Base-by-base conservation (phyloP, 495 filamentous ascomycete species). In the Letharia lupina region DNA sequence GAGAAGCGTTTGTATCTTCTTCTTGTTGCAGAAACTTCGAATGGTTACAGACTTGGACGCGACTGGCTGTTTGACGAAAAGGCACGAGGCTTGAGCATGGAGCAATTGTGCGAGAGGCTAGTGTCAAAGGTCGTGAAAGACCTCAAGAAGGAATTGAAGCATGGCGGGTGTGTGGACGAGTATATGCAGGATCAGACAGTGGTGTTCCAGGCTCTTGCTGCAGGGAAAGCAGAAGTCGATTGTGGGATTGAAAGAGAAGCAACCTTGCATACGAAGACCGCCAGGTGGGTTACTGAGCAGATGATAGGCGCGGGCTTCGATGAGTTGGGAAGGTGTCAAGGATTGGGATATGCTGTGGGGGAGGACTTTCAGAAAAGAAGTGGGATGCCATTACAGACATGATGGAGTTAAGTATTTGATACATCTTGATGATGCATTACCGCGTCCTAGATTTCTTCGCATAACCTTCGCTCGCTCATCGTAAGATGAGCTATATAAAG, bases 111-210 rank as follows among this genome's bases (percentile, higher is more conserved):
- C 61, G 20, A 62, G 44, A 65, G 65, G 13, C 62, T 87, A 44
- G 79, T 79, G 8, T 69, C 79, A 13, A 64, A 74, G 44, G 83
- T 90, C 33, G 78, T 85, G n/a, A 77, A 76, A 57, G 79, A 83
- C 20, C 78, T 94, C 42, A 75, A 82, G 39, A 71, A 75, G 7
- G 88, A 91, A 70, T 71, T 90, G 9, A 67, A 71, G 12, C 73
- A 76, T 52, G 81, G 80, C 1, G 83, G 82, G 8, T 77, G 75
- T 64, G 84, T 91, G 11, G 91, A 95, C 73, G 82, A 84, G 71
- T 78, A 85, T 69, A 83, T 93, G 72, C 83, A 89, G 73, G 91
- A 95, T 74, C 91, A 95, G 70, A 70, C 95, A 60, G 84, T 93
- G 3, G 80, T 94, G 5, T 95, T 93, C 70, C 90, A 95, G 72